Base-by-base conservation (phyloP, 169 alveolate genomes). In the Plasmodium coatneyi region DNA sequence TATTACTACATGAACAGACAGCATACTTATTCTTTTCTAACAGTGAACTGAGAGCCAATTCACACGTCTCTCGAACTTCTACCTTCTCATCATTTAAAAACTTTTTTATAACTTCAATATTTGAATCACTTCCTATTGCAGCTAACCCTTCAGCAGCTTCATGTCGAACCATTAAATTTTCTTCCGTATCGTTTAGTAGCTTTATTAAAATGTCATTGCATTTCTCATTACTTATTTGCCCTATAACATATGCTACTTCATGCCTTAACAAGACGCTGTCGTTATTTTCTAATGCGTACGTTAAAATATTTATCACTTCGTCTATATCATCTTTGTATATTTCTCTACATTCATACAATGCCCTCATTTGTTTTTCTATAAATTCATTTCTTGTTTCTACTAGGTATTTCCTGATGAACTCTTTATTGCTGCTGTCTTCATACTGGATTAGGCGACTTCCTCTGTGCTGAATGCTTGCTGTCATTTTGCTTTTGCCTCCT, bases 211-310 rank as follows among this genome's bases (percentile, higher is more conserved):
- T 83, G 28, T 83, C 84, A 25, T 96, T 66, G 16, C 98, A 96
- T 41, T 95, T 96, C 16, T 60, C 92, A 83, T 96, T 84, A 60
- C 97, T 96, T 79, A 98, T 95, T 92, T 98, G 99, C 10, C 99
- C 99, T 43, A 98, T 93, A 6, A 97, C 98, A 93, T 98, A 98
- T 22, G 98, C 98, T n/a, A 97, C 97, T 92, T 98, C 99, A 92
- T 98, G 99, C 46, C 98, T 95, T 41, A 87, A 95, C n/a, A 97
- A 66, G 19, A 70, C 52, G 34, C 86, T 80, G 56, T 76, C 92
- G 32, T 81, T 78, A 80, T 60, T 39, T 80, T 83, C 76, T 89
- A 82, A 84, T 16, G 92, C 93, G 71, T 71, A 87, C 3, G 93
- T 54, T 70, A 87, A 84, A 72, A 87, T 54, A 79, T 87, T 87